Evolutionary conservation across 2,329 filamentous ascomycete species (phyloP).

Genomic region (Dactylonectria macrodidyma): DNA sequence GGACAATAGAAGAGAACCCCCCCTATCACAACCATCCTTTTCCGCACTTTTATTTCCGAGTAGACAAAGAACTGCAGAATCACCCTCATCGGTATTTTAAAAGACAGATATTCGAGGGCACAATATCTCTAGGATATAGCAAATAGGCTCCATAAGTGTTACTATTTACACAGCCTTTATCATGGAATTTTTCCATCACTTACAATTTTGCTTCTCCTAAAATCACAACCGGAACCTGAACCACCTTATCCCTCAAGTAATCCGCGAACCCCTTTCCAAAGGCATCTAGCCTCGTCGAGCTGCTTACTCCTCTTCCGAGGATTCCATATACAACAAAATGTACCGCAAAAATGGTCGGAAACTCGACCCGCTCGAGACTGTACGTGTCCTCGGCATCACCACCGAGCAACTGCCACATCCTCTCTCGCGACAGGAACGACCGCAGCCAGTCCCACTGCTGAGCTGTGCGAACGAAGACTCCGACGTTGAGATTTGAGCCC

Average conservation of each 20-base stretch:
- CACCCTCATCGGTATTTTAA: too few species aligned
- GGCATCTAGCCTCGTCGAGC: conserved; percentile 25
- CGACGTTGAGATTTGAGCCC: conserved; percentile 26
- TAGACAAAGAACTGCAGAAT: too few species aligned
- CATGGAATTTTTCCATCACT: not conserved
- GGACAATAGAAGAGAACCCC: too few species aligned
- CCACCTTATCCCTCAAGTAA: conserved; percentile 24
- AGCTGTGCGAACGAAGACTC: conserved; percentile 15
- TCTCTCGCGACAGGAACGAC: conserved; percentile 14
- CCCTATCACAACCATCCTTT: too few species aligned
- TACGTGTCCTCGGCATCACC: conserved; percentile 12
- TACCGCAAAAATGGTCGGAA: conserved; percentile 19
- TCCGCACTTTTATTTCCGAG: too few species aligned
- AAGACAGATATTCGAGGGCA: too few species aligned
- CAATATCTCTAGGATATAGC: too few species aligned
- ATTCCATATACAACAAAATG: conserved; percentile 27
- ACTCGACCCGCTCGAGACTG: conserved; percentile 26
- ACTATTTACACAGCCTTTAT: too few species aligned
- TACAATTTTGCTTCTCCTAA: not conserved
- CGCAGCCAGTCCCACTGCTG: conserved; percentile 25
- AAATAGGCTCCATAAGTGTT: too few species aligned
- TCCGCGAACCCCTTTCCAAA: conserved; percentile 30
- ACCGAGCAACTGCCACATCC: conserved; percentile 16
- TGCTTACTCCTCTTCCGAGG: conserved; percentile 24
- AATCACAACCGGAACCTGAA: conserved; percentile 14